Evolutionary conservation across 2,329 filamentous ascomycete species (phyloP).

Genomic region (Penicillium thymicola): DNA sequence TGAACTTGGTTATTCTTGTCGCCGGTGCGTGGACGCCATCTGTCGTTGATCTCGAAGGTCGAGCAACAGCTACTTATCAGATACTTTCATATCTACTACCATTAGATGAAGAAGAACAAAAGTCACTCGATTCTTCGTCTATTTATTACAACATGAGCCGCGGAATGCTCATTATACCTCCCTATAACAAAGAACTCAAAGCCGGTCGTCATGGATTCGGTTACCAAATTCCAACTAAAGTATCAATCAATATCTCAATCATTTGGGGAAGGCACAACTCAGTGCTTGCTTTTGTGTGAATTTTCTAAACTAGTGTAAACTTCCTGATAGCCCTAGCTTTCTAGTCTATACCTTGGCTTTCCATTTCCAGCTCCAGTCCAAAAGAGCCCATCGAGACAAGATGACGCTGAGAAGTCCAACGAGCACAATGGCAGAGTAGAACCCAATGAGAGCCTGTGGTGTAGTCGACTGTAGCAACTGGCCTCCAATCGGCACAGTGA

Average conservation of each 20-base stretch:
- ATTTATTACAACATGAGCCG: too few relatives aligned
- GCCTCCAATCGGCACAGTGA: slow-evolving; percentile 48
- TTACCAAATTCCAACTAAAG: not conserved
- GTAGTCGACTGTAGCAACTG: slow-evolving; percentile 47
- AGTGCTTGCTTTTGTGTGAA: not conserved
- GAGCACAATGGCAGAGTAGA: slow-evolving; percentile 45
- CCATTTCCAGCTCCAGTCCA: slow-evolving; percentile 40
- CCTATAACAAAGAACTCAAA: too few relatives aligned
- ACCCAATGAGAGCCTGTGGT: slow-evolving; percentile 44
- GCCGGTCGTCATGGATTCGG: too few relatives aligned
- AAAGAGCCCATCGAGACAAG: slow-evolving; percentile 36
- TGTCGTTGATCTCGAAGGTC: too few relatives aligned
- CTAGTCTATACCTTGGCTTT: slow-evolving; percentile 30
- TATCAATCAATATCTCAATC: not conserved
- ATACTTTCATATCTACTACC: too few relatives aligned
- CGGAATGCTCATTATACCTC: too few relatives aligned
- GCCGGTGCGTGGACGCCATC: too few relatives aligned
- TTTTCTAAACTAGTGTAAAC: not conserved
- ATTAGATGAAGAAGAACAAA: too few relatives aligned
- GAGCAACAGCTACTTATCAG: too few relatives aligned
- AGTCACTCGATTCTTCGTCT: too few relatives aligned
- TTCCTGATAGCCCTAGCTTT: not conserved
- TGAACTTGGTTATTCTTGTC: too few relatives aligned
- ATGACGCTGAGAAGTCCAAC: slow-evolving; percentile 30
- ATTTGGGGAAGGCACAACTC: not conserved